Conservation (phyloP, 805 yeast species). For the Yarrowia porcina region DNA sequence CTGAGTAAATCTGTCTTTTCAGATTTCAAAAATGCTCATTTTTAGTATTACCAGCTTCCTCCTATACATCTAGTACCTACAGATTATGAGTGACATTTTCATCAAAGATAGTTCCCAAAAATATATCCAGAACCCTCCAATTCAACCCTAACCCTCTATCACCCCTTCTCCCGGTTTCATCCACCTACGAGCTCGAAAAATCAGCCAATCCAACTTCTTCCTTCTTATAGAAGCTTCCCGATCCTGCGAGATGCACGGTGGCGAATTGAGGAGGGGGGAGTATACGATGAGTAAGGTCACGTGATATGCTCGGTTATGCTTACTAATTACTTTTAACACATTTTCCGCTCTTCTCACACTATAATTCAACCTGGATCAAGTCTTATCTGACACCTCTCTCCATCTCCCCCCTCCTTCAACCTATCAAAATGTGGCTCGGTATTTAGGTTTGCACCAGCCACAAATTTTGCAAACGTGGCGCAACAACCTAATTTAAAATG, state of each 20-base stretch:
- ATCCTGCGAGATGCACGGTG: neutral
- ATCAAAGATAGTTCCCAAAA: too few relatives aligned
- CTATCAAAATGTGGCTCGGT: neutral
- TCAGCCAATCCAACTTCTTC: neutral
- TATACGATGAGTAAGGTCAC: neutral
- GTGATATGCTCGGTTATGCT: too few relatives aligned
- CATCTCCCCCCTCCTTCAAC: neutral
- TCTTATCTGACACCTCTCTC: too few relatives aligned
- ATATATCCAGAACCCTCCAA: neutral
- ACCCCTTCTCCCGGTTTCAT: neutral
- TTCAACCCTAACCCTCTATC: neutral
- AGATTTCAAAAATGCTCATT: too few relatives aligned
- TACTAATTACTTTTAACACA: too few relatives aligned
- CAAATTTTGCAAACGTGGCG: constrained; percentile 17
- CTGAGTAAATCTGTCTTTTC: neutral
- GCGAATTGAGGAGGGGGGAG: neutral
- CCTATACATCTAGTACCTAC: too few relatives aligned
- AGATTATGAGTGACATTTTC: too few relatives aligned
- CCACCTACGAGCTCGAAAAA: neutral
- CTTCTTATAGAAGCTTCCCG: neutral
- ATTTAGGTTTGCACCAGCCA: constrained; percentile 7
- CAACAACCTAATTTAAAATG: constrained; percentile 4
- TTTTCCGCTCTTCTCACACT: too few relatives aligned
- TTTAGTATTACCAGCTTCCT: too few relatives aligned
- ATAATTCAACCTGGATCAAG: too few relatives aligned